These are phyloP conservation scores for Scleroderma bovista DNA, from an alignment of 768 basidiomycete species.

Conservation along the genomic window DNA sequence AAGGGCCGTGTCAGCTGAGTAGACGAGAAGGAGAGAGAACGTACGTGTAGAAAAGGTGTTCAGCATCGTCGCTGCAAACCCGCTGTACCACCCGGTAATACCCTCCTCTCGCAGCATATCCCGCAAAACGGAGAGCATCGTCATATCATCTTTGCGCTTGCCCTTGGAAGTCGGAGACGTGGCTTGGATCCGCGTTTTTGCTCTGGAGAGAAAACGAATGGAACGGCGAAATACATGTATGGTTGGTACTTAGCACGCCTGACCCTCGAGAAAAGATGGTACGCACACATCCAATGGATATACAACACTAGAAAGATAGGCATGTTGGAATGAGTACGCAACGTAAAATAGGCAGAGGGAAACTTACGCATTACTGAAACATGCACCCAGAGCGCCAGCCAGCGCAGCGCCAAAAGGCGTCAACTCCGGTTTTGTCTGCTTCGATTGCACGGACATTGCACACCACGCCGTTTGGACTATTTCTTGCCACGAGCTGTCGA, in stretches of 20 bases:
- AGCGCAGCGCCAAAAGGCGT: constrained; percentile 88
- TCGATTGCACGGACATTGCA: constrained; percentile 34
- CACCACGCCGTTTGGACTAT: too few relatives aligned
- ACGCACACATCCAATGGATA: constrained; percentile 94
- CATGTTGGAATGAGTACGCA: constrained; percentile 3
- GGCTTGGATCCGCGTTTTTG: constrained; percentile 94
- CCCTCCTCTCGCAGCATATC: constrained; percentile 80
- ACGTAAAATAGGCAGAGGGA: background rate
- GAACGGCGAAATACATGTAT: background rate
- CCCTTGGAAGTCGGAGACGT: constrained; percentile 49
- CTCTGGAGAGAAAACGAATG: constrained; percentile 39
- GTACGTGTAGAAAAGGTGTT: constrained; percentile 97
- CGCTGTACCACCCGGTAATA: constrained; percentile 76
- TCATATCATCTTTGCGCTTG: constrained; percentile 43
- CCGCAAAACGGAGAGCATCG: constrained; percentile 60
- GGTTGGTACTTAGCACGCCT: background rate
- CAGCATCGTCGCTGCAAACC: constrained; percentile 95
- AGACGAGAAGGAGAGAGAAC: constrained; percentile 27
- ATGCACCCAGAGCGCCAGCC: constrained; percentile 89
- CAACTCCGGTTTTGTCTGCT: constrained; percentile 56
- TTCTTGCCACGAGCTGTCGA: too few relatives aligned
- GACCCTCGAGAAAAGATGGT: background rate
- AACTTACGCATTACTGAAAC: constrained; percentile 88
- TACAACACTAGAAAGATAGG: constrained; percentile 53
- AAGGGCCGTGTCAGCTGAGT: background rate